phyloP scores from a whole-genome alignment of 2,329 filamentous ascomycete species.

The Cryphonectria nitschkei region DNA sequence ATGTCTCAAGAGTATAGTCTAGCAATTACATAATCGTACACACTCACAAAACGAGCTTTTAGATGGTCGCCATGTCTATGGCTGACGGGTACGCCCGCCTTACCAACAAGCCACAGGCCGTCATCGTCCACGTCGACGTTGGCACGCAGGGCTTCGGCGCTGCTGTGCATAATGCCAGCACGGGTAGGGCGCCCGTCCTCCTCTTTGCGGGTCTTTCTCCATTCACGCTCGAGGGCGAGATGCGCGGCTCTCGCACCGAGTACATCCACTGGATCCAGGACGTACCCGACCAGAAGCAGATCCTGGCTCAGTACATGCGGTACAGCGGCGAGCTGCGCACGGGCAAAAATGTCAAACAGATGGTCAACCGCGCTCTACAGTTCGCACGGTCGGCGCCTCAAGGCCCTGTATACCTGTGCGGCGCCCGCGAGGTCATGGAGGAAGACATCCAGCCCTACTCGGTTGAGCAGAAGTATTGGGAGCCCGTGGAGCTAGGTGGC shows the following conservation, averaged over 20 bases:
- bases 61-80: constrained; percentile 79
- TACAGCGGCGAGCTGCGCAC: constrained; percentile 84
- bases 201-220: constrained; percentile 50
- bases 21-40: not conserved
- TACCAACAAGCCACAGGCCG: constrained; percentile 68
- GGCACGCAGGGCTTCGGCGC: constrained; percentile 74
- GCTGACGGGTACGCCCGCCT: constrained; percentile 73
- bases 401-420: constrained; percentile 79
- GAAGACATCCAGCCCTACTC: constrained; percentile 77
- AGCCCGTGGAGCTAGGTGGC: constrained; percentile 68
- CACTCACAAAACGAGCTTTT: constrained; percentile 4
- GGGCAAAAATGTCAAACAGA: constrained; percentile 84
- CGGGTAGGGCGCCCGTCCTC: constrained; percentile 66
- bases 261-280: constrained; percentile 51
- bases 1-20: not conserved
- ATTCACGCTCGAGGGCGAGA: constrained; percentile 47
- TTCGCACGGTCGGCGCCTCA: constrained; percentile 78
- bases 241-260: constrained; percentile 45
- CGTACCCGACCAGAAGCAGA: constrained; percentile 46
- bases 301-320: constrained; percentile 82
- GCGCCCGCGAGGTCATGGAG: constrained; percentile 82
- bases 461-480: constrained; percentile 72
- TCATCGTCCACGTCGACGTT: constrained; percentile 76
- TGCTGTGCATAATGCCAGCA: constrained; percentile 72
- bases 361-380: constrained; percentile 82